Evolutionary conservation across 257 asterid species (phyloP), one percentile per base, ranked within the genome.

Genomic region (Gentiana dahurica): DNA sequence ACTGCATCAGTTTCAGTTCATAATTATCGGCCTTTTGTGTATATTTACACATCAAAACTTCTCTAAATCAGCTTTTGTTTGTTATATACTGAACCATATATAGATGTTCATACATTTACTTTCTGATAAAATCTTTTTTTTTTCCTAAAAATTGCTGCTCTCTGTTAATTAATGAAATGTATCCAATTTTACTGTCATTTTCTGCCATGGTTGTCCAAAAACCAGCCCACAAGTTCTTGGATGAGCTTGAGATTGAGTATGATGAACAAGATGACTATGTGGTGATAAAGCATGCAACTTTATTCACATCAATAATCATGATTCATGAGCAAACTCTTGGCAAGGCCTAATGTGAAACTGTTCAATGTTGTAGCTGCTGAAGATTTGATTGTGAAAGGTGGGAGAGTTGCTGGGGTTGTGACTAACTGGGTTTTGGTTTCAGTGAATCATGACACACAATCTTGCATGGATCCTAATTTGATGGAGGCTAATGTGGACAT

Each of bases 401-500:
- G 77, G 2, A 65, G 94, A 52, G 97, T 88, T 3, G 89, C 72
- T 24, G 97, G 97, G 5, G 97, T 88, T 3, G 97, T 89, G 6
- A 89, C 97, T 1, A 89, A 89, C 65, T 89, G 95, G 97, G 94
- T 95, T 1, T 52, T 89, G 72, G 95, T 89, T 6, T 79, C 97
- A 0, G 79, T 77, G 94, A 89, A 89, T 78, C 97, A 89, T 54
- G 89, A 83, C 73, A 85, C 97, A 41, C 97, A 83, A 60, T 89
- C 97, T 12, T 89, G 97, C 36, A 89, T 89, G 97, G 97, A 89
- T 68, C 97, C 97, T 1, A 89, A 89, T 10, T 87, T 85, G 2
- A 89, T 89, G 92, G 97, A 89, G 79, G 83, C 95, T 7, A 83
- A 79, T 89, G 97, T 45, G 95, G 97, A 12, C 95, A 85, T 69